These are phyloP conservation scores for Geranium brycei DNA, from an alignment of 345 rosid species.

Conservation along the genomic window DNA sequence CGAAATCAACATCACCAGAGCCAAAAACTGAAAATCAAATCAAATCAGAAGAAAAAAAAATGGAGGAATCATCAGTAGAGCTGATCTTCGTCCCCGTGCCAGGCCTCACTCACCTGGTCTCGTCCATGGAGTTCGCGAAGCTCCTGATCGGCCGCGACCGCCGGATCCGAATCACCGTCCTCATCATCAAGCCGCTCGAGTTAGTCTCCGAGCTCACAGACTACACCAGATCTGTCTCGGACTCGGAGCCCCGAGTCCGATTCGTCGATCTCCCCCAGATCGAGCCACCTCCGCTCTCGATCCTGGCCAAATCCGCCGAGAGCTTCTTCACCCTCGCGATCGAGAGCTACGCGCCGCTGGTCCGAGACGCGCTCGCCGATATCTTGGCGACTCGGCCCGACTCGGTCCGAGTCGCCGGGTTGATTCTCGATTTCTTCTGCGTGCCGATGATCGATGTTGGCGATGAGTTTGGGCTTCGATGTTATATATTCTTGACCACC, in stretches of 20 bases:
- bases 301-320: conserved; percentile 11
- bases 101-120: conserved; percentile 29
- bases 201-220: neutral
- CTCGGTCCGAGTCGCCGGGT: conserved; percentile 21
- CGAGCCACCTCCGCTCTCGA: conserved; percentile 16
- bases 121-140: conserved; percentile 36
- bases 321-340: conserved; percentile 1
- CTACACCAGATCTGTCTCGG: conserved; percentile 9
- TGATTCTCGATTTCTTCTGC: conserved; percentile 39
- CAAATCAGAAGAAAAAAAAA: neutral
- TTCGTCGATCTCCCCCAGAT: conserved; percentile 20
- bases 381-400: conserved; percentile 8
- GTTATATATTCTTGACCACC: conserved; percentile 27
- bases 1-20: no score
- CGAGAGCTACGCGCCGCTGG: conserved; percentile 10
- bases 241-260: conserved; percentile 16
- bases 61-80: conserved; percentile 16
- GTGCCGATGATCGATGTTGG: conserved; percentile 28
- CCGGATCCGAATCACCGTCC: conserved; percentile 22
- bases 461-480: conserved; percentile 30
- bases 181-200: conserved; percentile 9
- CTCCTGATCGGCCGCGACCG: conserved; percentile 23
- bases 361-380: conserved; percentile 4
- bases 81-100: conserved; percentile 27
- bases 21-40: no score